Evolutionary conservation across 2,329 filamentous ascomycete species (phyloP).

Genomic region (Xylariaceae sp.): DNA sequence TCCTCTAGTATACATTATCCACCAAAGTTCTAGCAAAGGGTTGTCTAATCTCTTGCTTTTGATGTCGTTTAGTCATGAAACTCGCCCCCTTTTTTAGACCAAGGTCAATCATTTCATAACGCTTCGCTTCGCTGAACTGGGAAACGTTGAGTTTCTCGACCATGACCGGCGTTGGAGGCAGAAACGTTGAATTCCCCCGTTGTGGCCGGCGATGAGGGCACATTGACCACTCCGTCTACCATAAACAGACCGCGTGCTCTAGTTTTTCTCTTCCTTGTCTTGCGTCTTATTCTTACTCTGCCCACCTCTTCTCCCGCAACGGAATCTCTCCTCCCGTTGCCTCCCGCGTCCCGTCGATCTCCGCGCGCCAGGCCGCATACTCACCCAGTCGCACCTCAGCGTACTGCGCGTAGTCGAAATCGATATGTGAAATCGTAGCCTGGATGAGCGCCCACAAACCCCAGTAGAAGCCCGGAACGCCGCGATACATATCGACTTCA

Average conservation of each 20-base stretch:
- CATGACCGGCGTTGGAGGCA: no score
- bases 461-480: constrained; percentile 85
- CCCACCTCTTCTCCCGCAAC: constrained; percentile 76
- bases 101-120: no score
- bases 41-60: no score
- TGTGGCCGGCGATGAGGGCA: not conserved
- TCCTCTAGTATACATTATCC: no score
- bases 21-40: no score
- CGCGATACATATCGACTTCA: constrained; percentile 83
- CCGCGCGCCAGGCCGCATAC: constrained; percentile 87
- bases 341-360: constrained; percentile 58
- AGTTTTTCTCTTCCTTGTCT: not conserved
- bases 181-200: not conserved
- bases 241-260: not conserved
- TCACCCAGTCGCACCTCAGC: constrained; percentile 81
- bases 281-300: constrained; percentile 40
- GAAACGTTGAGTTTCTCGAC: no score
- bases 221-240: not conserved
- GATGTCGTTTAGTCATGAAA: no score
- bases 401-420: constrained; percentile 93
- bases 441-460: constrained; percentile 96
- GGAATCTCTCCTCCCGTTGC: constrained; percentile 42
- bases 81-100: no score
- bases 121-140: no score
- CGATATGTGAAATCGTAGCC: constrained; percentile 86